Conservation (phyloP, 257 asterid genomes). For the Forsythia viridissima region DNA sequence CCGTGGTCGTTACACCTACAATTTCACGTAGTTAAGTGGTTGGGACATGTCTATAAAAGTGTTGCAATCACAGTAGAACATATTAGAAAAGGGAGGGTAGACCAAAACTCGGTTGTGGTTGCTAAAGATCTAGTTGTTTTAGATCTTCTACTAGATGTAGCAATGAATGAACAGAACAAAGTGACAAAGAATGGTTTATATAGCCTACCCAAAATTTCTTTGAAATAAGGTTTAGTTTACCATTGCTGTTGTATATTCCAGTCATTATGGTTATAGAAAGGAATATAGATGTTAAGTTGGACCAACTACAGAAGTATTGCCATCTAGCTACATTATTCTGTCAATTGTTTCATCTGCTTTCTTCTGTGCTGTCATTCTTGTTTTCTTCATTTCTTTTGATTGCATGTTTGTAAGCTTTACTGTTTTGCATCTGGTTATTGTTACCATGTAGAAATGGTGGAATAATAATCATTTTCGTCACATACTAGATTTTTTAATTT, state of each 20-base stretch:
- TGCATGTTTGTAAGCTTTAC: not conserved
- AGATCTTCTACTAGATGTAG: not conserved
- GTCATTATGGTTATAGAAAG: not conserved
- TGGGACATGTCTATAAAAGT: not conserved
- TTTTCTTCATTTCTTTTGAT: not conserved
- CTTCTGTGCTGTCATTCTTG: not conserved
- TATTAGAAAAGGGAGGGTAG: not conserved
- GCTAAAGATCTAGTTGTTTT: not conserved
- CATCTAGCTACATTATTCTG: not conserved
- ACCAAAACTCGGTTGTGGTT: not conserved
- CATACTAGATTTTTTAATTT: not conserved
- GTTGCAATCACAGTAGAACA: too few species aligned
- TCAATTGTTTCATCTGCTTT: not conserved
- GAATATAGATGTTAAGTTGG: not conserved
- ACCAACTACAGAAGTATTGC: not conserved
- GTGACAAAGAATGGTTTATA: not conserved
- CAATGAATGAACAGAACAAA: not conserved
- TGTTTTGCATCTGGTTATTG: constrained; percentile 4
- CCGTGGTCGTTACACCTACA: too few species aligned
- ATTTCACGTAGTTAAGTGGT: not conserved
- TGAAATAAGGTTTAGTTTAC: not conserved
- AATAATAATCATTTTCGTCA: not conserved
- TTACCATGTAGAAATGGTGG: constrained; percentile 15
- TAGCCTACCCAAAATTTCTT: not conserved
- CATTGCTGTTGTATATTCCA: not conserved